Evolutionary conservation across 2,329 filamentous ascomycete species (phyloP).

Genomic region (Microcera coccophila): DNA sequence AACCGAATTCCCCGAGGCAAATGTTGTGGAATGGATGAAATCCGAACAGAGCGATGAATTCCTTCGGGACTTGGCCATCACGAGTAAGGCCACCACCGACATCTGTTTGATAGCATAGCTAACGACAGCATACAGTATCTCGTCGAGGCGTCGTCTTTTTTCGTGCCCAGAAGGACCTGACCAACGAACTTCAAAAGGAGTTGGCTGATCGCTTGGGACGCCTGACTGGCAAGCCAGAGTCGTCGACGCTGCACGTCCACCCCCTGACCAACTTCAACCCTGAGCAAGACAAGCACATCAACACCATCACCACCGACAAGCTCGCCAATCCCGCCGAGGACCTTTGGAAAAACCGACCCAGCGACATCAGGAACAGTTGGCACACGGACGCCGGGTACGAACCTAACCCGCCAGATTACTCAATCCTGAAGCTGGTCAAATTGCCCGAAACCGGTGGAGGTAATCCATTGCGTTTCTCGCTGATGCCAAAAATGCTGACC

Average conservation of each 20-base stretch:
- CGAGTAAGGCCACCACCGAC: slow-evolving; percentile 42
- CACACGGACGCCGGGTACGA: slow-evolving; percentile 65
- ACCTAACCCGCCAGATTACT: slow-evolving; percentile 60
- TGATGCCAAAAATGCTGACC: background rate
- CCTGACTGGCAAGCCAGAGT: slow-evolving; percentile 53
- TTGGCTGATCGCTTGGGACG: slow-evolving; percentile 58
- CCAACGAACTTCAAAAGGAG: slow-evolving; percentile 62
- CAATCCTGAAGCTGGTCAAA: slow-evolving; percentile 50
- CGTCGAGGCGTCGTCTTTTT: slow-evolving; percentile 69
- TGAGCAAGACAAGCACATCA: slow-evolving; percentile 58
- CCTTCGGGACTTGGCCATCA: slow-evolving; percentile 63
- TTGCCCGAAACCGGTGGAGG: slow-evolving; percentile 53
- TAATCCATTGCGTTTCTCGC: slow-evolving; percentile 19
- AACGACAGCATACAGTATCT: slow-evolving; percentile 48
- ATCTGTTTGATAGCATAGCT: background rate
- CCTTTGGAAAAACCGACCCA: slow-evolving; percentile 23
- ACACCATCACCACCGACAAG: slow-evolving; percentile 56
- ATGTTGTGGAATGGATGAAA: slow-evolving; percentile 58
- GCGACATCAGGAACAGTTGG: slow-evolving; percentile 38
- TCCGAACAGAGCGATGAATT: slow-evolving; percentile 60
- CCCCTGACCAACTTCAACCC: slow-evolving; percentile 52
- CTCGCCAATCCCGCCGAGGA: slow-evolving; percentile 40
- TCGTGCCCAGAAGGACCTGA: slow-evolving; percentile 58
- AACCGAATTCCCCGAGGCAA: slow-evolving; percentile 55
- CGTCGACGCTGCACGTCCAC: slow-evolving; percentile 57